These are phyloP conservation scores for Moricandia arvensis DNA, from an alignment of 345 rosid genomes.

Conservation along the genomic window DNA sequence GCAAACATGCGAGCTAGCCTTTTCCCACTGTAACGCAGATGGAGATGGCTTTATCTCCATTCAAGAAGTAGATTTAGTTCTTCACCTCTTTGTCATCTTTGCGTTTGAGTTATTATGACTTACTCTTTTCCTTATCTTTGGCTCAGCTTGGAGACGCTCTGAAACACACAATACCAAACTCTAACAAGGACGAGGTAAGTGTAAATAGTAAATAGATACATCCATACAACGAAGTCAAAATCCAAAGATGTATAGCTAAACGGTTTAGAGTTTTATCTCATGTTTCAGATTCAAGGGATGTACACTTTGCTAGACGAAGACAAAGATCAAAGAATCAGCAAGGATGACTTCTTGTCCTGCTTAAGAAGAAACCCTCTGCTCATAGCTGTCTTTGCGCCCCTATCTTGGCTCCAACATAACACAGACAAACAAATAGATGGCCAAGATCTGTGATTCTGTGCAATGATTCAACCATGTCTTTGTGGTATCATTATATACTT, in stretches of 20 bases:
- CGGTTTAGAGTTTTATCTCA: slow-evolving; percentile 6
- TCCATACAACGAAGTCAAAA: neutral
- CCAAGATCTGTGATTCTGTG: slow-evolving; percentile 15
- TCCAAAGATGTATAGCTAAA: neutral
- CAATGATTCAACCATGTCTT: neutral
- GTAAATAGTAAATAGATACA: neutral
- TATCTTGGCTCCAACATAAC: slow-evolving; percentile 31
- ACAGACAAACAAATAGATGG: slow-evolving; percentile 19
- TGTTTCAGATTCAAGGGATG: slow-evolving; percentile 54
- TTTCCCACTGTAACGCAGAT: slow-evolving; percentile 51
- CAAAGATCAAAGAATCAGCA: slow-evolving; percentile 53
- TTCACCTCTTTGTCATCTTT: slow-evolving; percentile 5
- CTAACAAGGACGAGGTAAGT: slow-evolving; percentile 60
- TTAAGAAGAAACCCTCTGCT: slow-evolving; percentile 71
- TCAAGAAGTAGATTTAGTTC: slow-evolving; percentile 52
- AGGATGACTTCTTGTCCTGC: slow-evolving; percentile 55
- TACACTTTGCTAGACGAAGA: slow-evolving; percentile 54
- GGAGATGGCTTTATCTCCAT: slow-evolving; percentile 51
- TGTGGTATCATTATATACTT: slow-evolving; percentile 13
- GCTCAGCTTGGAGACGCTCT: slow-evolving; percentile 62
- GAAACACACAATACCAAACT: slow-evolving; percentile 52
- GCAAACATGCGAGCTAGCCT: slow-evolving; percentile 69
- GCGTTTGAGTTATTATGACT: slow-evolving; percentile 10
- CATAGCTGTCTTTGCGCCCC: slow-evolving; percentile 56
- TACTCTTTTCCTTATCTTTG: slow-evolving; percentile 18